These are phyloP conservation scores for Aechmea fasciata DNA, from an alignment of 176 grass and related monocot species.

Conservation along the genomic window DNA sequence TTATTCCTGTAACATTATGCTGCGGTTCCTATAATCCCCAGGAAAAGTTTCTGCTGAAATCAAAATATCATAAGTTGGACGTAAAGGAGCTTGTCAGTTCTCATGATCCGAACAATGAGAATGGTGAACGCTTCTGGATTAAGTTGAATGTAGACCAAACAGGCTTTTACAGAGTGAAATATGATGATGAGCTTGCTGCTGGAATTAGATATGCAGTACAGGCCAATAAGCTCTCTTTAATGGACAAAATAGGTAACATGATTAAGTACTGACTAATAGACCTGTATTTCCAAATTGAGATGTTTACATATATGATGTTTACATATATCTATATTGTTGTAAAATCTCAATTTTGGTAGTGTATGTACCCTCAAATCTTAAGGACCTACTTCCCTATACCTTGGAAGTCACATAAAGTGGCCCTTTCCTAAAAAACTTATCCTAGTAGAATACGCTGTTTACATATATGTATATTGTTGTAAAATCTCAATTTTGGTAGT, in stretches of 20 bases:
- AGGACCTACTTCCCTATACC: too few species aligned
- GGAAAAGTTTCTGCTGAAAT: constrained; percentile 53
- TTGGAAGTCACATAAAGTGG: too few species aligned
- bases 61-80: constrained; percentile 50
- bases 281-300: neutral
- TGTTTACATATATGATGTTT: too few species aligned
- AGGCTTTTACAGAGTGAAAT: constrained; percentile 82
- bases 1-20: constrained; percentile 57
- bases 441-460: too few species aligned
- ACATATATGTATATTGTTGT: too few species aligned
- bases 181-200: constrained; percentile 61
- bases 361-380: too few species aligned
- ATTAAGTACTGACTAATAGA: neutral
- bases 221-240: constrained; percentile 51
- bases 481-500: too few species aligned
- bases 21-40: constrained; percentile 44
- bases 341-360: too few species aligned
- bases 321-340: too few species aligned
- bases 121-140: constrained; percentile 50
- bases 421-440: too few species aligned
- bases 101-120: constrained; percentile 23
- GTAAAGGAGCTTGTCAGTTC: constrained; percentile 30
- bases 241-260: constrained; percentile 75
- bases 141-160: constrained; percentile 77
- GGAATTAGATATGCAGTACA: constrained; percentile 59